A percentile compares a stretch with the other conserved stretches of the same genome.
These are phyloP conservation scores for Amanita inopinata DNA, from an alignment of 768 basidiomycete species.

Conservation along the genomic window DNA sequence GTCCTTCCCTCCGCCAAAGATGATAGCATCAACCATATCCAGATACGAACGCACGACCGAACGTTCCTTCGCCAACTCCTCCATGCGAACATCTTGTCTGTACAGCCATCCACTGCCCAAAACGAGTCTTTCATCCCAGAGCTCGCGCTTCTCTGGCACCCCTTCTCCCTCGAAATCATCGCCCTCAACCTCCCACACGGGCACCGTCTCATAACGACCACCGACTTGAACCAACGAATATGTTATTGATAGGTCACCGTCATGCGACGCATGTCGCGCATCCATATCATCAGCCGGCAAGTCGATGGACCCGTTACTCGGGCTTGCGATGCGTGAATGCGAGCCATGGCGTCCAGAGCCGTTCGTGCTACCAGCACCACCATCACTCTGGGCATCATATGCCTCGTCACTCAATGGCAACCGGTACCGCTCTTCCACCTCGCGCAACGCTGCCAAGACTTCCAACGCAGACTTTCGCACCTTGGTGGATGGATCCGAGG, in stretches of 20 bases:
- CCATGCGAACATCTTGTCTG: slow-evolving; percentile 48
- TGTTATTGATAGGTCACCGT: slow-evolving; percentile 50
- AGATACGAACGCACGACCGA: slow-evolving; percentile 50
- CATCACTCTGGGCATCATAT: slow-evolving; percentile 76
- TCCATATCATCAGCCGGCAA: slow-evolving; percentile 1
- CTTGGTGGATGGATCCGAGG: slow-evolving; percentile 51
- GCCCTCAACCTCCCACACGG: slow-evolving; percentile 77
- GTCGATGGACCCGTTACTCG: slow-evolving; percentile 14
- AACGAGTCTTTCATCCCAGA: slow-evolving; percentile 76
- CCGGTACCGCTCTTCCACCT: slow-evolving; percentile 70
- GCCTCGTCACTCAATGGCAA: slow-evolving; percentile 71
- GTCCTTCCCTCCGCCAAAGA: slow-evolving; percentile 49
- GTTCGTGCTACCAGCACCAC: slow-evolving; percentile 26
- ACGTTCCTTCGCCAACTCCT: slow-evolving; percentile 47
- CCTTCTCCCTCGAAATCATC: slow-evolving; percentile 32
- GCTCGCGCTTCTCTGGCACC: slow-evolving; percentile 52
- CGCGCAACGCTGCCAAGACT: slow-evolving; percentile 69
- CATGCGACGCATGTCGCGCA: slow-evolving; percentile 16
- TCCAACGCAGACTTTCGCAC: slow-evolving; percentile 77
- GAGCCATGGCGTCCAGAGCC: not conserved
- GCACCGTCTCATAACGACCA: slow-evolving; percentile 52
- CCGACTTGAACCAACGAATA: slow-evolving; percentile 64
- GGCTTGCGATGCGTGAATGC: slow-evolving; percentile 36
- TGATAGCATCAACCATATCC: slow-evolving; percentile 69
- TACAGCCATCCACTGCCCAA: slow-evolving; percentile 82